These are phyloP conservation scores for Aspergillaceae sp. DNA, from an alignment of 2,329 filamentous ascomycete species.

Conservation along the genomic window DNA sequence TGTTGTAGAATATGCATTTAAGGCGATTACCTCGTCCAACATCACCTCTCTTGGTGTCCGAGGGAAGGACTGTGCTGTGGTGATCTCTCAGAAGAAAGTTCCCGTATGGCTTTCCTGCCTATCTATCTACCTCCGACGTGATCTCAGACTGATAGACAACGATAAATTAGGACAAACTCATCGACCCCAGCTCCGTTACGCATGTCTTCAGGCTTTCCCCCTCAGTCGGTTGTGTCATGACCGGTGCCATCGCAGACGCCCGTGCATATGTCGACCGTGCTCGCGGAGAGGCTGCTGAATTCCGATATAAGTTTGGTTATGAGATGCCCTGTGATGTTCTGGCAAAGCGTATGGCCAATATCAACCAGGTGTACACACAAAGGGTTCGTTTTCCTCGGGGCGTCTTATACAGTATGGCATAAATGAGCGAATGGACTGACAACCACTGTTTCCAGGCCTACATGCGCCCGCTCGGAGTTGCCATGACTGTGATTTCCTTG, in stretches of 20 bases:
- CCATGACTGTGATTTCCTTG: conserved; percentile 87
- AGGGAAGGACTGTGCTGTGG: conserved; percentile 94
- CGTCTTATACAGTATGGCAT: neutral
- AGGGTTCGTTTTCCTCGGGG: conserved; percentile 51
- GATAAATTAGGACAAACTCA: conserved; percentile 77
- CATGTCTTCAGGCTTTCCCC: conserved; percentile 97
- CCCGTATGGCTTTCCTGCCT: conserved; percentile 56
- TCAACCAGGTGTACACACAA: conserved; percentile 98
- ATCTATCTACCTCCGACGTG: neutral
- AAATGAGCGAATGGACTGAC: conserved; percentile 1
- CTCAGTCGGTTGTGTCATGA: conserved; percentile 96
- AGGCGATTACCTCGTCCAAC: conserved; percentile 97
- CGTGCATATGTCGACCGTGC: conserved; percentile 87
- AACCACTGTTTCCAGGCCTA: conserved; percentile 56
- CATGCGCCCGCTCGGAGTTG: conserved; percentile 95
- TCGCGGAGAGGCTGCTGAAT: conserved; percentile 91
- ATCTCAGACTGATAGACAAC: conserved; percentile 9
- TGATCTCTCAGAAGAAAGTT: conserved; percentile 98
- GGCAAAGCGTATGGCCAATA: conserved; percentile 94
- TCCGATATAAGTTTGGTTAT: conserved; percentile 97
- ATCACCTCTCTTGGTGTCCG: conserved; percentile 95
- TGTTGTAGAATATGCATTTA: conserved; percentile 93
- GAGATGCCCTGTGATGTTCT: conserved; percentile 98
- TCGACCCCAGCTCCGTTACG: conserved; percentile 92
- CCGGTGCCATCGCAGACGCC: conserved; percentile 94